Percentiles rank a stretch among this genome's conserved stretches.
phyloP scores from a whole-genome alignment of 495 filamentous ascomycete genomes.

The Penicillium flavigenum region DNA sequence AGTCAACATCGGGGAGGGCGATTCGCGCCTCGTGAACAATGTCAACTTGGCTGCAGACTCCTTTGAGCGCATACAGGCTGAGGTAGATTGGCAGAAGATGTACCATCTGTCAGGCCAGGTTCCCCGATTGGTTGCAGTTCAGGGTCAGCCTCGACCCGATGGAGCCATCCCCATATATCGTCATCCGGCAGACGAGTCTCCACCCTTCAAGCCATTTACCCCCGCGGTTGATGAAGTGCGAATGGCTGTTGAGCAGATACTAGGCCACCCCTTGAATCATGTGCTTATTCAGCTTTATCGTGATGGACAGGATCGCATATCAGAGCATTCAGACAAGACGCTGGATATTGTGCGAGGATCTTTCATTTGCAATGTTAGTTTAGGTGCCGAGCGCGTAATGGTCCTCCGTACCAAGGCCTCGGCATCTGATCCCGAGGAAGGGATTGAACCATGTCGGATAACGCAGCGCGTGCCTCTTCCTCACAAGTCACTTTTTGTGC shows the following conservation, averaged over 20 bases:
- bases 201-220: conserved; percentile 73
- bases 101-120: conserved; percentile 89
- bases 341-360: conserved; percentile 81
- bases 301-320: conserved; percentile 87
- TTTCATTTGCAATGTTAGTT: conserved; percentile 86
- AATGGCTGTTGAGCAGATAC: conserved; percentile 59
- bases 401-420: conserved; percentile 78
- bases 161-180: conserved; percentile 88
- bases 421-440: conserved; percentile 18
- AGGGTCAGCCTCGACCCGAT: conserved; percentile 68
- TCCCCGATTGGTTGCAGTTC: conserved; percentile 88
- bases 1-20: conserved; percentile 68
- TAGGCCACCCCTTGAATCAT: conserved; percentile 87
- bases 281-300: conserved; percentile 93
- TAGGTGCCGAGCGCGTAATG: conserved; percentile 92
- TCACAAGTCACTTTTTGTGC: conserved; percentile 82
- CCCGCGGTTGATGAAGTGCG: conserved; percentile 67
- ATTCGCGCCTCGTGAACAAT: conserved; percentile 72
- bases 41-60: conserved; percentile 57
- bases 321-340: conserved; percentile 96
- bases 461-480: conserved; percentile 73
- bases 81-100: conserved; percentile 91
- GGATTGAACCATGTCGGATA: conserved; percentile 38
- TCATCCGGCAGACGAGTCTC: conserved; percentile 88
- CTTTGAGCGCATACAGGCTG: conserved; percentile 69